Evolutionary conservation across 2,329 filamentous ascomycete species (phyloP).

Genomic region (Colletotrichum caudatum): DNA sequence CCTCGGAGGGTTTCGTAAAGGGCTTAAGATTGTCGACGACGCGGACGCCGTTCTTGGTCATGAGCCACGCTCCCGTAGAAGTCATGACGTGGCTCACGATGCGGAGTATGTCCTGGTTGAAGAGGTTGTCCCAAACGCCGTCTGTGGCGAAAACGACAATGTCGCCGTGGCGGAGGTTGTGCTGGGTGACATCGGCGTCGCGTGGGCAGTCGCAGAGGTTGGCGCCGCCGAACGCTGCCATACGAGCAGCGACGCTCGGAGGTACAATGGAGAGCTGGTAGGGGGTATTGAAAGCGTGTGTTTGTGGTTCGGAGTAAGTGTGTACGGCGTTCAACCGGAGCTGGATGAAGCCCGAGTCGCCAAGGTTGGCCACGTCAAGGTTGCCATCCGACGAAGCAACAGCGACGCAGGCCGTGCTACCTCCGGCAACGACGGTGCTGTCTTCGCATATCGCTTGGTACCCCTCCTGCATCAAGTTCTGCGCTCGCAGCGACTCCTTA

Average conservation of each 20-base stretch:
- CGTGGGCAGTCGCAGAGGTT: conserved; percentile 86
- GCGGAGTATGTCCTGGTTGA: conserved; percentile 87
- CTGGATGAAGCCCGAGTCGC: conserved; percentile 93
- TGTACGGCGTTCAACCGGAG: conserved; percentile 88
- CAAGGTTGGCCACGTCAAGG: conserved; percentile 91
- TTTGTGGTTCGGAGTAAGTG: conserved; percentile 85
- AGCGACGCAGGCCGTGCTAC: conserved; percentile 92
- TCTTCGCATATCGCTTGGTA: conserved; percentile 87
- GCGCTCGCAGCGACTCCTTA: conserved; percentile 41
- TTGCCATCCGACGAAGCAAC: conserved; percentile 78
- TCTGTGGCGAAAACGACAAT: conserved; percentile 95
- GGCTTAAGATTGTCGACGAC: conserved; percentile 71
- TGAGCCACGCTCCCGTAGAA: conserved; percentile 78
- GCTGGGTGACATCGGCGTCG: conserved; percentile 83
- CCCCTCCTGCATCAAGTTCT: conserved; percentile 78
- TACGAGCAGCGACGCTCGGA: conserved; percentile 80
- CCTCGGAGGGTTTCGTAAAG: conserved; percentile 61
- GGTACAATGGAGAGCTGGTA: conserved; percentile 94
- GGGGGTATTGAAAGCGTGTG: conserved; percentile 97
- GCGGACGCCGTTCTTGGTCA: conserved; percentile 67
- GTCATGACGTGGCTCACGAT: conserved; percentile 84
- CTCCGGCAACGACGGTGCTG: conserved; percentile 79
- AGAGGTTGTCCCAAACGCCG: conserved; percentile 95
- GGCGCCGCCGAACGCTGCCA: conserved; percentile 84
- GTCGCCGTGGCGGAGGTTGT: conserved; percentile 87